Conservation (phyloP, 768 basidiomycete species). For the Cyclocybe cylindracea region DNA sequence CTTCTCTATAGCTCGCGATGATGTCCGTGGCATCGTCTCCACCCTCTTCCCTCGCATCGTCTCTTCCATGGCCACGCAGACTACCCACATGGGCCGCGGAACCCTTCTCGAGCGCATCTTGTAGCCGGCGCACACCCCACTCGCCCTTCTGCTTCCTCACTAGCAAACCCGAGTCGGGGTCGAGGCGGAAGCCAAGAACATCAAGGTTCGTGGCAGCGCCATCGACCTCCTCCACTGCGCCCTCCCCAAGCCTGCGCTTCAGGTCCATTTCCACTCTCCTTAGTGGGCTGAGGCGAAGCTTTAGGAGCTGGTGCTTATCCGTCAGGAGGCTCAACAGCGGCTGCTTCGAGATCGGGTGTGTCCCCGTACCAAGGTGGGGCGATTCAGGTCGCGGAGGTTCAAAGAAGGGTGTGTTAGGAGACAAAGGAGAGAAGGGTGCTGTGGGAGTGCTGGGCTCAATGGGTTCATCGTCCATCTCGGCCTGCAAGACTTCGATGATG, state of each 20-base stretch:
- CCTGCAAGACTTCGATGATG: conserved; percentile 61
- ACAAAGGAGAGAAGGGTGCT: neutral
- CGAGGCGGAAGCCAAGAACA: conserved; percentile 6
- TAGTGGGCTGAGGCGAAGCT: conserved; percentile 39
- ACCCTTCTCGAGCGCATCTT: conserved; percentile 19
- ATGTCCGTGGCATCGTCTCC: conserved; percentile 43
- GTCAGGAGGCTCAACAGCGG: conserved; percentile 9
- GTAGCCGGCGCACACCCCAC: conserved; percentile 26
- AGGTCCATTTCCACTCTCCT: conserved; percentile 41
- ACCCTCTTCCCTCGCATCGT: neutral
- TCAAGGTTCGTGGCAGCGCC: conserved; percentile 11
- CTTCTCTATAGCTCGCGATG: conserved; percentile 55
- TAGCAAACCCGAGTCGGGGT: neutral
- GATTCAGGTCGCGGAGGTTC: neutral
- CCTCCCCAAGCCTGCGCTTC: conserved; percentile 39
- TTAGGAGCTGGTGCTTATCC: conserved; percentile 33
- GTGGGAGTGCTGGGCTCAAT: conserved; percentile 5
- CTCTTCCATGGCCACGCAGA: neutral
- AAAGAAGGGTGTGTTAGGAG: neutral
- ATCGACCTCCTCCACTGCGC: conserved; percentile 33
- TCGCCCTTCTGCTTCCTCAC: conserved; percentile 11
- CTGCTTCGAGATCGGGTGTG: neutral
- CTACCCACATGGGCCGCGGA: conserved; percentile 1
- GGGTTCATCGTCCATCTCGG: conserved; percentile 41
- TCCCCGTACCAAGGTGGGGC: neutral